Base-by-base conservation (phyloP, 2,329 filamentous ascomycete species). In the Coniochaeta sp. region DNA sequence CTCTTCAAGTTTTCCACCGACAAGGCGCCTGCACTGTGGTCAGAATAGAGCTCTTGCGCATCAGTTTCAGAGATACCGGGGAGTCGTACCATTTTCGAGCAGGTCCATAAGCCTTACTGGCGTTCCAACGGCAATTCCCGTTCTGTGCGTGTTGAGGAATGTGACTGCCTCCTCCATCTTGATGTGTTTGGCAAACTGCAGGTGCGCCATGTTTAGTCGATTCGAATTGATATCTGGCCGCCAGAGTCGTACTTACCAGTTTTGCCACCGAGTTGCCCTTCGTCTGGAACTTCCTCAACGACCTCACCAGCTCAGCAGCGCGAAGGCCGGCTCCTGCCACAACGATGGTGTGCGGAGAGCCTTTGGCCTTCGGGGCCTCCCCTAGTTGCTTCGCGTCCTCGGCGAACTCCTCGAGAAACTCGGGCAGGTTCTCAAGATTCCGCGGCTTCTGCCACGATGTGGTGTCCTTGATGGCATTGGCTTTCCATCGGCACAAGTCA, bases 141-240 rank as follows among this genome's bases (percentile, higher is more conserved):
- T 90, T 62, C 88, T 87, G 65, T 76, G 79, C 59, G 76, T 81
- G 68, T 89, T 82, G 47, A 96, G 84, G 70, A 89, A 90, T 61
- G 88, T 81, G 58, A 93, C 85, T 36, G 93, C 90, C 68, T 98
- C 93, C 58, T 90, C 85, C 12, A 99, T 75, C 76, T 99, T 99
- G 79, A 99, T 96, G 73, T 99, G 95, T 74, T 99, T 99, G 34
- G 95, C 93, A 73, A 99, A 99, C 71, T 85, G 58, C 54, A 38
- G 26, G 12, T 3, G 34, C 40, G 42, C 24, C 12, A 4, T n/a
- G 4, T 57, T 70, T 60, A 69, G 65, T 30, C 36, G 34, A 28
- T 34, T 24, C 19, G 4, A 24, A 12, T 22, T 59, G 4, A 32
- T 8, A 19, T n/a, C 14, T 36, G 30, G 47, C 14, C 17, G 3